Percentiles rank a stretch among this genome's conserved stretches.
Conservation (phyloP, 441 rosid species). For the Syzygium syzygioides region DNA sequence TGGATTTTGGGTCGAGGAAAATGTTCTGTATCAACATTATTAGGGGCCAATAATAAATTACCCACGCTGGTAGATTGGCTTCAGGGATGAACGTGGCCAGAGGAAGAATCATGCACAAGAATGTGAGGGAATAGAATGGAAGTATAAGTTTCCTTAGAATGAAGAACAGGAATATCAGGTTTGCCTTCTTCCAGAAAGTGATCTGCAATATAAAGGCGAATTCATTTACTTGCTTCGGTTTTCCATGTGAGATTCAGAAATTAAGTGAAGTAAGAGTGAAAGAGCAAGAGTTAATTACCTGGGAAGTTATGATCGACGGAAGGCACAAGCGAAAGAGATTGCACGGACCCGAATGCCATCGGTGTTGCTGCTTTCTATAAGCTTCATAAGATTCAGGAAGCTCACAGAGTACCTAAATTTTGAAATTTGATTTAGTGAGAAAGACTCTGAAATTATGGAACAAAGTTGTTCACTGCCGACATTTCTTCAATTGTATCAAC, state of each 20-base stretch:
- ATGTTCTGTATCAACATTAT: slow-evolving; percentile 80
- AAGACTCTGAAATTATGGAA: not conserved
- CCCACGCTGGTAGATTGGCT: slow-evolving; percentile 88
- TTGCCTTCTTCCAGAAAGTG: slow-evolving; percentile 81
- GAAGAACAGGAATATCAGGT: slow-evolving; percentile 75
- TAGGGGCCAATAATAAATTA: slow-evolving; percentile 81
- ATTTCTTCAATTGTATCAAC: not conserved
- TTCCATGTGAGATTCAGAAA: not conserved
- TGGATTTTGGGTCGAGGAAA: slow-evolving; percentile 73
- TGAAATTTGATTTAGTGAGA: not conserved
- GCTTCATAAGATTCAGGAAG: slow-evolving; percentile 96
- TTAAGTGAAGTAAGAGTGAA: not conserved
- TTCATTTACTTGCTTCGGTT: not conserved
- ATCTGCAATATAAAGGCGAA: slow-evolving; percentile 45
- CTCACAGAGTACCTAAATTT: slow-evolving; percentile 73
- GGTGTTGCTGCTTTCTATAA: slow-evolving; percentile 95
- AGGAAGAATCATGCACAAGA: slow-evolving; percentile 91
- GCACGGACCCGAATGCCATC: slow-evolving; percentile 98
- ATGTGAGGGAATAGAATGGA: slow-evolving; percentile 89
- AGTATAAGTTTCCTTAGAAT: slow-evolving; percentile 81
- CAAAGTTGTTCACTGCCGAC: not conserved
- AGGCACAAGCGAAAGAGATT: slow-evolving; percentile 93
- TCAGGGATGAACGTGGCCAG: slow-evolving; percentile 86
- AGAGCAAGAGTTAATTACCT: slow-evolving; percentile 31
- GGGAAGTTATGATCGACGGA: slow-evolving; percentile 69